phyloP scores from a whole-genome alignment of 805 yeast genomes.

The Lachancea fermentati region DNA sequence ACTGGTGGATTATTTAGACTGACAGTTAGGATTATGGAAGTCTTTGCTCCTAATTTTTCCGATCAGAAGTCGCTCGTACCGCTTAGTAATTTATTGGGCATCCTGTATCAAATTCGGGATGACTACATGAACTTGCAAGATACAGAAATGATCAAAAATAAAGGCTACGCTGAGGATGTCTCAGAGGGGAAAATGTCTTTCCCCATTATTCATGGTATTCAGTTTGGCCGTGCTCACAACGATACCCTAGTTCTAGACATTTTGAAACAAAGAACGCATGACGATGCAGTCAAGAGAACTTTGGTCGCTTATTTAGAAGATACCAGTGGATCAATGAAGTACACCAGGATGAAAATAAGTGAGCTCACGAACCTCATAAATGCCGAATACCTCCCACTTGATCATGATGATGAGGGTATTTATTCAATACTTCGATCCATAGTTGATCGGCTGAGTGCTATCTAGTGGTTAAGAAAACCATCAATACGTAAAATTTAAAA shows the following conservation, averaged over 20 bases:
- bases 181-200: conserved; percentile 87
- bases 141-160: conserved; percentile 43
- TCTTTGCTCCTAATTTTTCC: conserved; percentile 12
- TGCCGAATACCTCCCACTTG: conserved; percentile 19
- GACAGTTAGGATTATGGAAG: conserved; percentile 59
- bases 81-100: conserved; percentile 71
- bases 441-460: conserved; percentile 13
- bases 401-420: conserved; percentile 3
- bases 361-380: conserved; percentile 19
- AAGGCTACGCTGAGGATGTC: conserved; percentile 81
- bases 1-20: conserved; percentile 87
- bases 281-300: conserved; percentile 42
- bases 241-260: conserved; percentile 41
- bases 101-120: conserved; percentile 79
- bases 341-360: conserved; percentile 18
- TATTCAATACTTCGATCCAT: conserved; percentile 11
- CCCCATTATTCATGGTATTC: conserved; percentile 69
- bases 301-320: conserved; percentile 45
- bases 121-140: conserved; percentile 68
- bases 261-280: conserved; percentile 47
- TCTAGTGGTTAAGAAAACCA: background rate
- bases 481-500: conserved; percentile 1
- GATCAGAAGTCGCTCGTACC: conserved; percentile 40
- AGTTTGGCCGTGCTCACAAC: conserved; percentile 32
- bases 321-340: conserved; percentile 25